Percentiles rank a stretch among this genome's conserved stretches.
phyloP scores from a whole-genome alignment of 2,329 filamentous ascomycete species.

The Cadophora gregata region DNA sequence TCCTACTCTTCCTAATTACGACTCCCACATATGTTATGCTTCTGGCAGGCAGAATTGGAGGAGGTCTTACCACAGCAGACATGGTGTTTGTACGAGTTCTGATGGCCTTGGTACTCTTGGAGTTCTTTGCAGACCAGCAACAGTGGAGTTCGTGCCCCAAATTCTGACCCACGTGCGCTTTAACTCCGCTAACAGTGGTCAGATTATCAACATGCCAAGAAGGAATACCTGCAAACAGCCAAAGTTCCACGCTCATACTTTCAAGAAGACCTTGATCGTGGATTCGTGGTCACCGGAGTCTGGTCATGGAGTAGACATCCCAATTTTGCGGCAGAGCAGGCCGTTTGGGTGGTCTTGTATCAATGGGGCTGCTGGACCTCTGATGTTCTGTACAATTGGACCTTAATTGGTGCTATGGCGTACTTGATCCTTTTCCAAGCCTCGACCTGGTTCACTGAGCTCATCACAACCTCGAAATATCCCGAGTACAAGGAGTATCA shows the following conservation, averaged over 20 bases:
- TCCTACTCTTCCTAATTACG: conserved; percentile 80
- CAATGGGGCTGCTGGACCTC: conserved; percentile 84
- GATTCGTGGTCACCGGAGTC: conserved; percentile 83
- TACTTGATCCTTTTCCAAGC: conserved; percentile 86
- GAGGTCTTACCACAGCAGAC: conserved; percentile 59
- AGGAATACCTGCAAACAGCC: conserved; percentile 73
- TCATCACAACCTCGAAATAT: conserved; percentile 82
- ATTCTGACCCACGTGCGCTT: conserved; percentile 12
- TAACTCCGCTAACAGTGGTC: conserved; percentile 12
- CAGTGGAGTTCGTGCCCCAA: conserved; percentile 76
- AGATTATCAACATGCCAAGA: conserved; percentile 84
- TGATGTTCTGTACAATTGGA: conserved; percentile 78
- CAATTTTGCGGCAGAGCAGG: conserved; percentile 92
- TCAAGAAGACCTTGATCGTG: conserved; percentile 82
- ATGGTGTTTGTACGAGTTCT: conserved; percentile 60
- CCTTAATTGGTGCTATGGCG: conserved; percentile 68
- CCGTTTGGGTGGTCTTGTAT: conserved; percentile 87
- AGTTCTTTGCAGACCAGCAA: conserved; percentile 88
- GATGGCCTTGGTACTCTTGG: conserved; percentile 63
- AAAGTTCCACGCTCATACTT: conserved; percentile 70
- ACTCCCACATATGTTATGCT: conserved; percentile 85
- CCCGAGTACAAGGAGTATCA: conserved; percentile 88
- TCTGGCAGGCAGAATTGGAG: conserved; percentile 70
- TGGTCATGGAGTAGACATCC: conserved; percentile 92
- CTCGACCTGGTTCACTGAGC: conserved; percentile 87